Evolutionary conservation across 1,139 yeast genomes (phyloP).

Genomic region (Taphrina sp.): DNA sequence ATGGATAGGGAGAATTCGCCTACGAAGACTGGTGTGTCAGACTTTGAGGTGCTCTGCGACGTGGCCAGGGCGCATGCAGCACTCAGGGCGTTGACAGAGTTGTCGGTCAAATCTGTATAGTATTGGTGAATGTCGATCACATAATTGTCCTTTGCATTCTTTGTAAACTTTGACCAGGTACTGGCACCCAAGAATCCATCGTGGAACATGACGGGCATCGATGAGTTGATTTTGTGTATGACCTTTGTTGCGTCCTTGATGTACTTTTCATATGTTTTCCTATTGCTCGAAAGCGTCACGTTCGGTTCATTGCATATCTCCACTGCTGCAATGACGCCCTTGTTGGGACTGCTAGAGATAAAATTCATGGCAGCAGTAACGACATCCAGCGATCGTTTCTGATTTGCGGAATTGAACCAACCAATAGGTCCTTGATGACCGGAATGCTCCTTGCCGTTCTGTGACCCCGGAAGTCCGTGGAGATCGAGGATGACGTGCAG

Average conservation of each 20-base stretch:
- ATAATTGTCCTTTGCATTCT: conserved; percentile 25
- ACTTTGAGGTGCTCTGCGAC: not conserved
- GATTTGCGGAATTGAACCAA: conserved; percentile 48
- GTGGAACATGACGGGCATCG: conserved; percentile 31
- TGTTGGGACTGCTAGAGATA: conserved; percentile 10
- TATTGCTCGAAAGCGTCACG: conserved; percentile 7
- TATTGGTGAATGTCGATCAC: conserved; percentile 28
- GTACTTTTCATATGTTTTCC: conserved; percentile 21
- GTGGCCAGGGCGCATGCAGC: conserved; percentile 10
- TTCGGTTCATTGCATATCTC: conserved; percentile 27
- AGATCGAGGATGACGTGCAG: conserved; percentile 80
- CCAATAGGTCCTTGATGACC: conserved; percentile 66
- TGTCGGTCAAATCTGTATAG: conserved; percentile 9
- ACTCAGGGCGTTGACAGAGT: conserved; percentile 10
- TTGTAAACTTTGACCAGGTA: conserved; percentile 14
- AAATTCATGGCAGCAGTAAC: conserved; percentile 28
- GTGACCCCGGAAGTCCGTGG: conserved; percentile 91
- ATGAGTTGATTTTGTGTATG: conserved; percentile 14
- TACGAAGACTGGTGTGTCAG: conserved; percentile 20
- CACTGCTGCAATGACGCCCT: conserved; percentile 23
- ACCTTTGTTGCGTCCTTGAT: conserved; percentile 17
- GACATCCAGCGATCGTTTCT: conserved; percentile 13
- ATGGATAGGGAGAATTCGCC: conserved; percentile 27
- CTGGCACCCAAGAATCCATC: conserved; percentile 22
- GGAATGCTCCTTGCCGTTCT: conserved; percentile 89